A percentile compares a stretch with the other conserved stretches of the same genome.
These are phyloP conservation scores for Phanerochaete sordida DNA, from an alignment of 768 basidiomycete species.

Conservation along the genomic window DNA sequence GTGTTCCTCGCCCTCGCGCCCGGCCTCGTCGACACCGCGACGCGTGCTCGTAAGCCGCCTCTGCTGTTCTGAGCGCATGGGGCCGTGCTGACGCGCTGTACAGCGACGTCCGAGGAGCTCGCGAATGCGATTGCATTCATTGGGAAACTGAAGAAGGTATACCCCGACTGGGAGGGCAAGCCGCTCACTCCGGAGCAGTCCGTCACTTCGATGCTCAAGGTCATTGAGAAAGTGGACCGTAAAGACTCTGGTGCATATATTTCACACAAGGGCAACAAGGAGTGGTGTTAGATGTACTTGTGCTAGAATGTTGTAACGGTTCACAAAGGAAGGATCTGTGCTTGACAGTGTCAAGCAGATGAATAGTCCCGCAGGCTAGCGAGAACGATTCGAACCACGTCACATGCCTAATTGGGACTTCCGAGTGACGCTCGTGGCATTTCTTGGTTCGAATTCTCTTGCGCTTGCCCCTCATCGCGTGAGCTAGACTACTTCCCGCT, in stretches of 20 bases:
- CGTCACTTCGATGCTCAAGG: constrained; percentile 13
- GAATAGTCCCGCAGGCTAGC: too few relatives aligned
- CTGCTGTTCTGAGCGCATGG: neutral
- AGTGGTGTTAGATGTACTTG: constrained; percentile 19
- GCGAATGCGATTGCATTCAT: neutral
- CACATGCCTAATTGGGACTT: too few relatives aligned
- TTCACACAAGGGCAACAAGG: constrained; percentile 22
- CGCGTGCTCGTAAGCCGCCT: constrained; percentile 4
- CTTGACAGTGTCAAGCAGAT: too few relatives aligned
- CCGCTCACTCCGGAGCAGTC: constrained; percentile 16
- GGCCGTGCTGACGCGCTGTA: neutral
- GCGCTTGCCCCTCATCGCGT: too few relatives aligned
- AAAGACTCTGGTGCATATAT: constrained; percentile 23
- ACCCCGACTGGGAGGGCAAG: constrained; percentile 17
- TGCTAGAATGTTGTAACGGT: too few relatives aligned
- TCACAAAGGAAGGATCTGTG: too few relatives aligned
- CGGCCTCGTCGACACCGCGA: constrained; percentile 33
- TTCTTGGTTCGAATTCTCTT: too few relatives aligned
- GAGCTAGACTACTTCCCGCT: too few relatives aligned
- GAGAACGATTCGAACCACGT: too few relatives aligned
- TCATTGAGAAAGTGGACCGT: constrained; percentile 8
- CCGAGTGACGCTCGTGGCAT: too few relatives aligned
- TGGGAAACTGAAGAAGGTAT: constrained; percentile 8
- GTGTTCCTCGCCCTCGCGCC: constrained; percentile 35
- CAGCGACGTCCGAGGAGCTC: constrained; percentile 15